These are phyloP conservation scores for Fragilaria radians DNA, from an alignment of 108 stramenopile species.

Conservation along the genomic window DNA sequence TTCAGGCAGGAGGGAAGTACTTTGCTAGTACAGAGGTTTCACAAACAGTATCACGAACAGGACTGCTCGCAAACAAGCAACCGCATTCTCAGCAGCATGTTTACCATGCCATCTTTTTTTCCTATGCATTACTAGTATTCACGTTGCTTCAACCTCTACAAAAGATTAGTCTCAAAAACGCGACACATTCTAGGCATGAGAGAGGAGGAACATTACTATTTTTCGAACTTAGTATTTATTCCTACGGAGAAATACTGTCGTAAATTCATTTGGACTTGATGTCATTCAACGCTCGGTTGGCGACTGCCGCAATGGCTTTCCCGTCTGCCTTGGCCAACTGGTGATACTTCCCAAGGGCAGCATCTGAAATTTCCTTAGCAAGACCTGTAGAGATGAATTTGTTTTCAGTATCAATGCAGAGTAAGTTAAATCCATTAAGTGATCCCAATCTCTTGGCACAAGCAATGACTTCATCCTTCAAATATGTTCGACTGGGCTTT, in stretches of 20 bases:
- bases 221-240: neutral
- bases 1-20: no score
- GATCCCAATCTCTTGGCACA: constrained; percentile 83
- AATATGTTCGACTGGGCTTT: constrained; percentile 82
- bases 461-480: constrained; percentile 94
- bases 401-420: constrained; percentile 94
- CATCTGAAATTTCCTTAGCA: constrained; percentile 94
- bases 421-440: constrained; percentile 84
- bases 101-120: no score
- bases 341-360: constrained; percentile 84
- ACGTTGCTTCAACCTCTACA: no score
- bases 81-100: no score
- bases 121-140: no score
- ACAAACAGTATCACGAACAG: no score
- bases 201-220: no score
- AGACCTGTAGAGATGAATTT: constrained; percentile 95
- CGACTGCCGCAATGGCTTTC: constrained; percentile 79
- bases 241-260: no score
- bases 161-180: no score
- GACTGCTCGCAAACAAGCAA: no score
- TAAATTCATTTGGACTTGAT: constrained; percentile 51
- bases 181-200: no score
- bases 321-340: constrained; percentile 86
- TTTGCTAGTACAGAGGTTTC: no score
- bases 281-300: constrained; percentile 66